Percentiles rank a stretch among this genome's conserved stretches.
Conservation (phyloP, 495 filamentous ascomycete genomes). For the Penicillium psychrofluorescens region DNA sequence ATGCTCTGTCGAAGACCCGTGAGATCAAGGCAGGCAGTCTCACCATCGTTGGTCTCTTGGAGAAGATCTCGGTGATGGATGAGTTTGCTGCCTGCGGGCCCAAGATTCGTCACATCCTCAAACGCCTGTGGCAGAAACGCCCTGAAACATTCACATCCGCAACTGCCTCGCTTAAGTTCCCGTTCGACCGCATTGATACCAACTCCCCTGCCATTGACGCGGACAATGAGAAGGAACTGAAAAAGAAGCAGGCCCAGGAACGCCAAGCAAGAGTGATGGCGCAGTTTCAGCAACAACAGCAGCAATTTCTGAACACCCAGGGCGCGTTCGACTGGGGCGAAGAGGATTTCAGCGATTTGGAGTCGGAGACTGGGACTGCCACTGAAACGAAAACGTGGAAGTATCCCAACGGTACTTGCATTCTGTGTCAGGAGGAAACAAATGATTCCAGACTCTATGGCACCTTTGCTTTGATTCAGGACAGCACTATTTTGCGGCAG, state of each 20-base stretch:
- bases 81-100: constrained; percentile 74
- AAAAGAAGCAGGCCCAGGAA: constrained; percentile 82
- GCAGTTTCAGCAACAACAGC: constrained; percentile 93
- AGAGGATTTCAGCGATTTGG: constrained; percentile 61
- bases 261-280: constrained; percentile 92
- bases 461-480: constrained; percentile 80
- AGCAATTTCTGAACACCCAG: constrained; percentile 83
- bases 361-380: constrained; percentile 46
- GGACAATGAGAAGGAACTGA: constrained; percentile 68
- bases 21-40: constrained; percentile 44
- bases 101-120: constrained; percentile 80
- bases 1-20: constrained; percentile 56
- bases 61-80: constrained; percentile 64
- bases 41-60: constrained; percentile 70
- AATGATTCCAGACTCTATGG: constrained; percentile 84
- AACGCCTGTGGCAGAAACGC: constrained; percentile 75
- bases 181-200: constrained; percentile 48
- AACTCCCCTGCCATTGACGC: constrained; percentile 51
- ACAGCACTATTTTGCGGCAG: constrained; percentile 81
- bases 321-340: constrained; percentile 80
- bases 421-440: constrained; percentile 93
- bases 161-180: constrained; percentile 41
- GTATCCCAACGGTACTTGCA: constrained; percentile 91
- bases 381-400: constrained; percentile 74
- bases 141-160: constrained; percentile 60